Base-by-base conservation (phyloP, 2,329 filamentous ascomycete species). In the Hypoxylon sp. region DNA sequence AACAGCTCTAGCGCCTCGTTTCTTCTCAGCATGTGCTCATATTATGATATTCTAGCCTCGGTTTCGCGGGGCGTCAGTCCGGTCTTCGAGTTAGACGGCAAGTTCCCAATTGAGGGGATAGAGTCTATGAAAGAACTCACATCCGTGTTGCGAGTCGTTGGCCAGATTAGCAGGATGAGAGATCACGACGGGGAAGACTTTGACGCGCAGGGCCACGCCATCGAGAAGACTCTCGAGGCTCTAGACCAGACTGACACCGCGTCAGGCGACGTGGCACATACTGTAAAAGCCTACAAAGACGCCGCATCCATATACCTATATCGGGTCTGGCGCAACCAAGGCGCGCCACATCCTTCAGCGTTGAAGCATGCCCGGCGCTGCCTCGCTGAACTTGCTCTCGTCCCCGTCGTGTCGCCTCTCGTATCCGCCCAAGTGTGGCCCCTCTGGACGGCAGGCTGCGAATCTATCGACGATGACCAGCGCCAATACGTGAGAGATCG, bases 361-460 rank as follows among this genome's bases (percentile, higher is more conserved):
- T 48, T 66, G 5, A 51, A 48, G 5, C 68, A 72, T 41, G 69
- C 66, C 3, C 52, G 60, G 17, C 53, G 53, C 23, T 72, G 71
- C 37, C 67, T 73, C 20, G 37, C 48, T 4, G 64, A 73, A 27
- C 59, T 73, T 2, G 45, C 57, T 6, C 43, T 61, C 17, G 68
- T 73, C 2, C 62, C 67, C 3, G 59, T 70, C 13, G 50, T 54
- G 2, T 72, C 71, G 1, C 65, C 71, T 4, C 69, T 72, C 10
- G 67, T 66, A 6, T 67, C 71, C 1, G 64, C 63, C 1, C 72
- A 73, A 20, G 66, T 67, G 11, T 73, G 70, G 70, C 71, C 72
- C 3, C 52, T 73, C 1, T 73, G 68, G 69, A 73, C 70, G 1
- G 70, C 70, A 0, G 72, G 67, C 2, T 72, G 72, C 49, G 72